Conservation (phyloP, 306 rosid genomes). For the Glycine soja region DNA sequence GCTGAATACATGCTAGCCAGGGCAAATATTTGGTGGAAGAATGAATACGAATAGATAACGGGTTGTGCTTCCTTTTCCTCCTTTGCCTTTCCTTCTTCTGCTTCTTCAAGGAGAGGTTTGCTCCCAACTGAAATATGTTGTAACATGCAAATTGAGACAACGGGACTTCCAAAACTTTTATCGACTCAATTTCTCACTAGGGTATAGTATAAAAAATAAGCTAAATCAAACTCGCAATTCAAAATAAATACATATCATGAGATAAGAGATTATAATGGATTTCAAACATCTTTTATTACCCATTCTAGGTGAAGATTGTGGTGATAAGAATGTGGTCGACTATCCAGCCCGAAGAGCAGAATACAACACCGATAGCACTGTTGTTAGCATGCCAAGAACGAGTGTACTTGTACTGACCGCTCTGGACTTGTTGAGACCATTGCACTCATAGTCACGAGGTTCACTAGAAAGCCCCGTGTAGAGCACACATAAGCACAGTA, state of each 20-base stretch:
- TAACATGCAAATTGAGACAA: constrained; percentile 5
- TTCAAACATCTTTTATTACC: constrained; percentile 54
- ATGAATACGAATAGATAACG: constrained; percentile 86
- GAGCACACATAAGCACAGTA: constrained; percentile 91
- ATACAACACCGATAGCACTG: constrained; percentile 87
- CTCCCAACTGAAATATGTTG: constrained; percentile 55
- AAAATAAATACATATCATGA: neutral
- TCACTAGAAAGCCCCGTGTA: constrained; percentile 94
- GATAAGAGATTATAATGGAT: constrained; percentile 36
- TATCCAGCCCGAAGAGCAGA: constrained; percentile 98
- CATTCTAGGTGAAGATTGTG: constrained; percentile 82
- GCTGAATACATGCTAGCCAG: constrained; percentile 96
- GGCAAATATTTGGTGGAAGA: constrained; percentile 95
- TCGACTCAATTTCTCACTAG: neutral
- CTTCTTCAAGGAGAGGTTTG: constrained; percentile 76
- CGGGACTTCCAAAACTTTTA: neutral
- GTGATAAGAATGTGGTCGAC: constrained; percentile 86
- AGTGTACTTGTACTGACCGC: constrained; percentile 76
- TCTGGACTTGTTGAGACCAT: constrained; percentile 78
- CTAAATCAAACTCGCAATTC: too few relatives aligned
- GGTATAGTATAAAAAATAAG: neutral
- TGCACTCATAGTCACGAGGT: constrained; percentile 83
- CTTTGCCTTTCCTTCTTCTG: constrained; percentile 78
- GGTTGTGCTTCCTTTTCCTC: constrained; percentile 72
- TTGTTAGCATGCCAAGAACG: constrained; percentile 89